Evolutionary conservation across 768 basidiomycete species (phyloP).

Genomic region (Leucocoprinus leucothites): DNA sequence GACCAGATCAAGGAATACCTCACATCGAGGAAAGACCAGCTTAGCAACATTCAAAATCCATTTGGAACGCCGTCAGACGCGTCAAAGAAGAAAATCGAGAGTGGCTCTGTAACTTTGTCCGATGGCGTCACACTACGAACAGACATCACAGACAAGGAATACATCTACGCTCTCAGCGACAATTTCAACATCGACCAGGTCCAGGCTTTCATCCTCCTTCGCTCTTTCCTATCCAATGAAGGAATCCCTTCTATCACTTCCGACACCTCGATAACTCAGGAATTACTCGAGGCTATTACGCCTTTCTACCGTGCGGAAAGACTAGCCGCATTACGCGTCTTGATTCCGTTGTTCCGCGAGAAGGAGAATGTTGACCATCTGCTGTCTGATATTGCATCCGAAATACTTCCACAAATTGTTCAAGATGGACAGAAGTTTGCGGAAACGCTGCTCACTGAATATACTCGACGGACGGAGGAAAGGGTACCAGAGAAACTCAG

Average conservation of each 20-base stretch:
- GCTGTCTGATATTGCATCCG: constrained; percentile 49
- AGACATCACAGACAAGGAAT: constrained; percentile 68
- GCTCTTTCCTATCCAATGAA: constrained; percentile 77
- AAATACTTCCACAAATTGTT: constrained; percentile 56
- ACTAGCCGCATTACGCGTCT: constrained; percentile 62
- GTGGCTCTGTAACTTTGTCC: constrained; percentile 63
- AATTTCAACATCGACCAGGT: constrained; percentile 78
- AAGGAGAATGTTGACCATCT: constrained; percentile 55
- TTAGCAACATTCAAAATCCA: constrained; percentile 47
- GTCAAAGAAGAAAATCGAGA: constrained; percentile 65
- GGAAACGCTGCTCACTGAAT: constrained; percentile 55
- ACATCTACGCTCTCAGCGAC: constrained; percentile 67
- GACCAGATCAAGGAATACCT: constrained; percentile 61
- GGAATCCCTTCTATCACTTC: constrained; percentile 41
- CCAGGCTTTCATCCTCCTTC: constrained; percentile 69
- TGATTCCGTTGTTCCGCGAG: constrained; percentile 75
- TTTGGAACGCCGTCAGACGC: constrained; percentile 68
- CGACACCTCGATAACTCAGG: constrained; percentile 43
- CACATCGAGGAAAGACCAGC: constrained; percentile 50
- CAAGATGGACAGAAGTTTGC: constrained; percentile 66
- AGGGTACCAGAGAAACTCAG: constrained; percentile 40
- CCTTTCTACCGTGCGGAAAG: constrained; percentile 83
- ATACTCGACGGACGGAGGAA: constrained; percentile 50
- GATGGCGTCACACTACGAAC: constrained; percentile 63
- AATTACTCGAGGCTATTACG: constrained; percentile 68